Base-by-base conservation (phyloP, 768 basidiomycete species). In the Xerocomellus chrysenteron region DNA sequence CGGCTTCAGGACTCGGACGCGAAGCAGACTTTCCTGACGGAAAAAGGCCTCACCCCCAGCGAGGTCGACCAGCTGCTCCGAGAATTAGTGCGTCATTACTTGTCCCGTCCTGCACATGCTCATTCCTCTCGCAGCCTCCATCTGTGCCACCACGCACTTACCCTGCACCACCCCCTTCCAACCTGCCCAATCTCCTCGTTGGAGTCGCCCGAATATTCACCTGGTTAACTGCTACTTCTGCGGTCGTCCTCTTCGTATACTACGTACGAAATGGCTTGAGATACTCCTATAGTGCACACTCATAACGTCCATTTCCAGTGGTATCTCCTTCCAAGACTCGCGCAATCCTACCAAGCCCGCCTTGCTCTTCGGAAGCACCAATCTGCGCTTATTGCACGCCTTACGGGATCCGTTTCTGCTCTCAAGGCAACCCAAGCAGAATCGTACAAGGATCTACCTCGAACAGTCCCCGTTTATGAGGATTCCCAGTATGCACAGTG, bases 91-190 rank as follows among this genome's bases (percentile, higher is more conserved):
- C 44, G 80, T 68, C 11, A 28, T 26, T 12, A 28, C 36, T 47
- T 42, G 35, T 56, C 52, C 39, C 26, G 26, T 44, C n/a, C 13
- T 24, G 8, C 12, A 14, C 39, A 32, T 39, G 28, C 60, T 65
- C 52, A 69, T 47, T 36, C 26, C 28, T 50, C 40, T 36, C 39
- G 14, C 65, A 74, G 65, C 63, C 69, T 12, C 88, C 86, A 10
- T 55, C 69, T 6, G 70, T 92, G 36, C 89, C 89, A 19, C 87
- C 89, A 0, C 80, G 87, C 60, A 84, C 85, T 47, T 92, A 92
- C 63, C 89, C 89, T 4, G 82, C 80, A 57, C 80, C 77, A 12
- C 81, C 84, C 5, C 88, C 88, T 3, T 91, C 89, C 4, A 82
- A 80, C 62, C 72, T 92, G 1, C 88, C 88, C 0, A 77, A 78